Evolutionary conservation across 768 basidiomycete species (phyloP).

Genomic region (Xerocomus spinulosus): DNA sequence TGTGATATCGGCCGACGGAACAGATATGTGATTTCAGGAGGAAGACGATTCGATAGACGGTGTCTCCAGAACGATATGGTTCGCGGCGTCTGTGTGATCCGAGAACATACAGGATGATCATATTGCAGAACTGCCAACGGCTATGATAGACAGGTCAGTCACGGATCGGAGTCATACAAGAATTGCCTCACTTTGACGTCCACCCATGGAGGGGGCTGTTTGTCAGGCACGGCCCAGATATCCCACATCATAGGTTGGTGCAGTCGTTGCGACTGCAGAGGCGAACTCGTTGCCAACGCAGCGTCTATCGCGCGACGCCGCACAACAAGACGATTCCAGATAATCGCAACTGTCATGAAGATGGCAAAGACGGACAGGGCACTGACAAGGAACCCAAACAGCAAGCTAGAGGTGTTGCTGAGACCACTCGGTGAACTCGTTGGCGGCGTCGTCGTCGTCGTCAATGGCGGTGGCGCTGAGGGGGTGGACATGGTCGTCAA

Average conservation of each 20-base stretch:
- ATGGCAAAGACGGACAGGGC: conserved; percentile 29
- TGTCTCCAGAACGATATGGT: conserved; percentile 20
- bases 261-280: not conserved
- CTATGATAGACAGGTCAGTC: conserved; percentile 9
- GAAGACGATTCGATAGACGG: conserved; percentile 11
- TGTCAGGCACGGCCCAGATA: conserved; percentile 9
- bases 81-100: conserved; percentile 3
- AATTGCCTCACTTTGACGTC: conserved; percentile 20
- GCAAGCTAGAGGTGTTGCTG: conserved; percentile 21
- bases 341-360: conserved; percentile 28
- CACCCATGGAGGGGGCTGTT: conserved; percentile 7
- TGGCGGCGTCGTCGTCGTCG: conserved; percentile 2
- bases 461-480: not conserved
- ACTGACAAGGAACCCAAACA: conserved; percentile 32
- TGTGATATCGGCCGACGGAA: conserved; percentile 20
- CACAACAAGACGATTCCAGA: conserved; percentile 32
- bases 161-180: conserved; percentile 12
- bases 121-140: conserved; percentile 20
- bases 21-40: conserved; percentile 27
- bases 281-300: conserved; percentile 4
- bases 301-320: conserved; percentile 28
- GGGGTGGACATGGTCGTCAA: conserved; percentile 22
- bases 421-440: not conserved
- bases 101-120: not conserved
- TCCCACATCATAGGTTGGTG: conserved; percentile 25